phyloP scores from a whole-genome alignment of 2,329 filamentous ascomycete species.

The Xylaria sp. region DNA sequence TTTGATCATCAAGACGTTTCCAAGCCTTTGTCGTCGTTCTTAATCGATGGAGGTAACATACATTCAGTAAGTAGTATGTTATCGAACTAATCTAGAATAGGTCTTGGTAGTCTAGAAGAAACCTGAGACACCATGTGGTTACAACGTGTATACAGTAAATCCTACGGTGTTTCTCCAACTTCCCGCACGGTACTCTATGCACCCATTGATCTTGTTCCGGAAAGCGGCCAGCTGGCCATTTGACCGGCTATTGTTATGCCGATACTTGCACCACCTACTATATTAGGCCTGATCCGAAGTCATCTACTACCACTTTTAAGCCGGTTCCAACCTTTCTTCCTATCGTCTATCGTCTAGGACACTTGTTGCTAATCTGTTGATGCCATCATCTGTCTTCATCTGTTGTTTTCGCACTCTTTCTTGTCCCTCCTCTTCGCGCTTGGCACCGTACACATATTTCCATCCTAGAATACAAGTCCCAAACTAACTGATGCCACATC shows the following conservation, averaged over 20 bases:
- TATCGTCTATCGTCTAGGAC: constrained; percentile 15
- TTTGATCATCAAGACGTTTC: too few relatives aligned
- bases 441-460: background rate
- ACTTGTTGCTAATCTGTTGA: constrained; percentile 23
- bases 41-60: too few relatives aligned
- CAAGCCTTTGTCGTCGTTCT: too few relatives aligned
- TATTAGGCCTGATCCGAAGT: constrained; percentile 18
- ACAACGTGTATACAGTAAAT: too few relatives aligned
- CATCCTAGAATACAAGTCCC: background rate
- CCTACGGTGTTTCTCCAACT: too few relatives aligned
- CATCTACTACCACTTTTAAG: constrained; percentile 32
- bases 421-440: background rate
- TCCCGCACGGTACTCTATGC: background rate
- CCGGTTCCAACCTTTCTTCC: background rate
- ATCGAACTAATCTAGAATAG: too few relatives aligned
- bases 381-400: constrained; percentile 9
- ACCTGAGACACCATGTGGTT: too few relatives aligned
- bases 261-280: constrained; percentile 26
- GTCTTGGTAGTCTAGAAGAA: too few relatives aligned
- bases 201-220: background rate
- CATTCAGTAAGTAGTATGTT: too few relatives aligned
- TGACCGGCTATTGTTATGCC: constrained; percentile 29
- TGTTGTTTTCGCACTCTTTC: background rate
- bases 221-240: constrained; percentile 7
- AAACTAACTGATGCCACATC: background rate